Percentiles rank a stretch among this genome's conserved stretches.
Conservation (phyloP, 2,329 filamentous ascomycete species). For the Onygenales sp. region DNA sequence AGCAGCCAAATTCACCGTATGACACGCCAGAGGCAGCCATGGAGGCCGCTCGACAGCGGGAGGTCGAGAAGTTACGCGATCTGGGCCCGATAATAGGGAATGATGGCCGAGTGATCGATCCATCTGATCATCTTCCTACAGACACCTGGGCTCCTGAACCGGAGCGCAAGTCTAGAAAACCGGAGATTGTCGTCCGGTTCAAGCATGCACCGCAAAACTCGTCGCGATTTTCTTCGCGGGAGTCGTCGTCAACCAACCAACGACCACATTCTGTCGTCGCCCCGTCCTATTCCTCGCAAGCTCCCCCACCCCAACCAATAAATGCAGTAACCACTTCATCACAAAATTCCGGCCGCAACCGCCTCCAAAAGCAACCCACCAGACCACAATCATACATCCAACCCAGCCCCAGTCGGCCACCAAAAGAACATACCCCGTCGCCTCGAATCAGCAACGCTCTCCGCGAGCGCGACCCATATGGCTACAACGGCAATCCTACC, state of each 20-base stretch:
- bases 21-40: conserved; percentile 29
- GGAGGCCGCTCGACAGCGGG: conserved; percentile 27
- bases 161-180: conserved; percentile 45
- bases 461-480: conserved; percentile 15
- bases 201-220: conserved; percentile 25
- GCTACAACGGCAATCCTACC: conserved; percentile 11
- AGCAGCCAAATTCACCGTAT: conserved; percentile 27
- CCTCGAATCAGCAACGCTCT: conserved; percentile 14
- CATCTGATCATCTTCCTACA: conserved; percentile 55
- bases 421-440: conserved; percentile 13
- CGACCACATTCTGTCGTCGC: conserved; percentile 20
- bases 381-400: conserved; percentile 10
- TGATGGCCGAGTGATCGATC: conserved; percentile 56
- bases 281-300: conserved; percentile 13
- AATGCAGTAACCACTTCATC: conserved; percentile 20
- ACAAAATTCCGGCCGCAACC: conserved; percentile 9
- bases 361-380: conserved; percentile 9
- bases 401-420: conserved; percentile 3
- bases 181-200: conserved; percentile 40
- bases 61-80: conserved; percentile 31
- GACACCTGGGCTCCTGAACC: conserved; percentile 60
- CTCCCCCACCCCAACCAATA: conserved; percentile 21
- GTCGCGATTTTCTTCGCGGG: not conserved
- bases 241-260: conserved; percentile 13
- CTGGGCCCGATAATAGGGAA: conserved; percentile 53